Base-by-base conservation (phyloP, 768 basidiomycete species). In the Auriscalpium vulgare region DNA sequence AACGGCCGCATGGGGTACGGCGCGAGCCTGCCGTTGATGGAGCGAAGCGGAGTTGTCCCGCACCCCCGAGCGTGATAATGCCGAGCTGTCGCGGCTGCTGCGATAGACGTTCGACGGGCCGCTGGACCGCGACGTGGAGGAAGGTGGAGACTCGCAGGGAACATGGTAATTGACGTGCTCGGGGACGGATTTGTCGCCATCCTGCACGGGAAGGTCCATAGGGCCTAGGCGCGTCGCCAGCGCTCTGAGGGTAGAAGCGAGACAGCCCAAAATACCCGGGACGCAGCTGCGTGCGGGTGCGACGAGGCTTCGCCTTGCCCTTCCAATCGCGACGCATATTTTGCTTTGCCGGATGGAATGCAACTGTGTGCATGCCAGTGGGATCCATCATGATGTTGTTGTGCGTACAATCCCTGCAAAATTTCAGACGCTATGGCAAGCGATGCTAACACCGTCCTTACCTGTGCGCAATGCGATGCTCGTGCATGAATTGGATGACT, bases 241-340 rank as follows among this genome's bases (percentile, higher is more conserved):
- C 29, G 5, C 23, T 29, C 1, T 56, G 40, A 10, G 49, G 16
- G 29, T 69, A 70, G 0, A 47, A 38, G 19, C 57, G 60, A 14
- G 69, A 65, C 13, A 64, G 29, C 16, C 69, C 66, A 29, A 70
- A 68, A 43, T 71, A 71, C 50, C 57, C 59, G 1, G 63, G 62
- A 16, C 60, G 63, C 8, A 55, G 58, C 19, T 64, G 37, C 1
- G 69, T 71, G 3, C 69, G 64, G 2, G 67, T 56, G 29, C 50
- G 53, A 37, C 62, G 5, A 29, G 23, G 48, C 48, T 57, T 61
- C 8, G 51, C 60, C 10, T 23, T 56, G 7, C 58, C 55, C 21
- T 34, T 51, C 38, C 55, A 56, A 43, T 59, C 45, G 19, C 21
- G 23, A 14, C 46, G 55, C 19, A 47, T 36, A 11, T 53, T 11